Conservation (phyloP, 2,329 filamentous ascomycete species). For the Colletotrichum spinosum region DNA sequence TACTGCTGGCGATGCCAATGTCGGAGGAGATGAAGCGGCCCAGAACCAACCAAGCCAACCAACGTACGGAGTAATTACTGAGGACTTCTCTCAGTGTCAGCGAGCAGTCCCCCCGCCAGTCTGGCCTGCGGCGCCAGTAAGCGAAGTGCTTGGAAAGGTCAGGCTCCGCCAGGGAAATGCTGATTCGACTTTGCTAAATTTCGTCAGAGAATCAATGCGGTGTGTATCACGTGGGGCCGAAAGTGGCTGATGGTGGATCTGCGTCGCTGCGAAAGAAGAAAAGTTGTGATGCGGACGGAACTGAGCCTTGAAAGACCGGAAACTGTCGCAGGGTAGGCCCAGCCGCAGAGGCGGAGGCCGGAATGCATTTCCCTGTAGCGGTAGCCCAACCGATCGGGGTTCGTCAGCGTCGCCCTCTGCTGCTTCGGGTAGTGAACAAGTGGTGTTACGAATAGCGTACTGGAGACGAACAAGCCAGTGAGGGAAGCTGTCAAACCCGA, state of each 20-base stretch:
- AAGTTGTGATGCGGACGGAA: constrained; percentile 33
- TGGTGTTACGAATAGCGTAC: no score
- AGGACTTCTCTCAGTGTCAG: constrained; percentile 16
- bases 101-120: constrained; percentile 8
- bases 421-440: no score
- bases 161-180: constrained; percentile 13
- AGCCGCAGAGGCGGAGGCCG: constrained; percentile 16
- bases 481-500: no score
- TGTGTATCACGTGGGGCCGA: constrained; percentile 36
- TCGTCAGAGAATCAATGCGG: constrained; percentile 34
- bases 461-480: no score
- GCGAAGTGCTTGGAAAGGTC: background rate
- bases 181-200: constrained; percentile 23
- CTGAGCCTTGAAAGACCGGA: constrained; percentile 29
- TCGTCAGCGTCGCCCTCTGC: no score
- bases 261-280: constrained; percentile 29
- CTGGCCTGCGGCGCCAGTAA: background rate
- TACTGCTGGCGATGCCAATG: constrained; percentile 1
- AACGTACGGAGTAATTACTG: no score
- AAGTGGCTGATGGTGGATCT: constrained; percentile 31
- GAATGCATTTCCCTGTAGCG: constrained; percentile 13
- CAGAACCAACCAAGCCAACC: constrained; percentile 10
- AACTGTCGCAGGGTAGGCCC: constrained; percentile 22
- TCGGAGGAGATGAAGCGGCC: constrained; percentile 6
- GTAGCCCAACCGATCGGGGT: constrained; percentile 31